Evolutionary conservation across 1,284 basidiomycete species (phyloP), one percentile per base, ranked within the genome.

Genomic region (Irpex sp.): DNA sequence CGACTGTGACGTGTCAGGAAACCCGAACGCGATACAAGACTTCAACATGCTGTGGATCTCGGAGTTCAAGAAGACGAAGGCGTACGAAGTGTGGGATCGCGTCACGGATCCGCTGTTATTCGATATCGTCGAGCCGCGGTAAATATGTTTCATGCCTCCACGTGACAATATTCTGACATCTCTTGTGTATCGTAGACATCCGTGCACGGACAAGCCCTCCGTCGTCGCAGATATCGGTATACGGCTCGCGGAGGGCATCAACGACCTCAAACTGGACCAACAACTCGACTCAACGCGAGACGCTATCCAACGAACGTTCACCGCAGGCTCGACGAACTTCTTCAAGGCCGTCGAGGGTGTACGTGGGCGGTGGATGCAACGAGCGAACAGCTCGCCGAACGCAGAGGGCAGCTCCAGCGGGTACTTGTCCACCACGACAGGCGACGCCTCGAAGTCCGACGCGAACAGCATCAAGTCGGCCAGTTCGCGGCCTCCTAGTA

Each of bases 91-190:
- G 1, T 98, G 95, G 95, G 84, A 96, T 60, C 79, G 85, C 51
- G 84, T 87, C 36, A 97, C 95, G 0, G 94, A 97, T 73, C 88
- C 91, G 2, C 79, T 92, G 64, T 75, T 97, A 18, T 98, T 98
- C 70, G 95, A 98, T 72, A 90, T 97, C 58, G 82, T 94, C 59
- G 95, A 98, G 73, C 91, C 94, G 51, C 80, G 89, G 90, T 93
- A 68, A 56, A 82, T 36, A 1, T 2, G 14, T 73, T 18, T 49
- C 57, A 59, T 37, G 23, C 48, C 21, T 12, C 58, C 16, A 7
- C 37, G 21, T 37, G 14, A 52, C 37, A 33, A 52, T 36, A 10
- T 16, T 39, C 5, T 47, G 33, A 60, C n/a, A 52, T 35, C 21
- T 62, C n/a, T n/a, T n/a, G n/a, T n/a, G n/a, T n/a, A 51, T 12